Base-by-base conservation (phyloP, 768 basidiomycete genomes). In the Mycena galericulata region DNA sequence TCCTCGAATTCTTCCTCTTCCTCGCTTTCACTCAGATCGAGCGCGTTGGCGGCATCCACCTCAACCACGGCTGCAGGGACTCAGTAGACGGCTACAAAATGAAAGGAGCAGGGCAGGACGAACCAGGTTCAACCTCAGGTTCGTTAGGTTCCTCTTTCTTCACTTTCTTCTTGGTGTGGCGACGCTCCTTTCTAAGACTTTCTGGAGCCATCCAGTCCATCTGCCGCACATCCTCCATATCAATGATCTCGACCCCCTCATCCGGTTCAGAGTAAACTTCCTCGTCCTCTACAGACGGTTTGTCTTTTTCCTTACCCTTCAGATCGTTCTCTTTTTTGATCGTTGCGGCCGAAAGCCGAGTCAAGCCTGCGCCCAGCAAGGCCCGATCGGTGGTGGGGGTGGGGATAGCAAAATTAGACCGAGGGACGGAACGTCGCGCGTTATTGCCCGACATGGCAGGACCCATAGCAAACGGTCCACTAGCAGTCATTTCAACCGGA, bases 141-240 rank as follows among this genome's bases (percentile, higher is more conserved):
- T 57, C 69, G 40, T 34, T 7, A 26, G 32, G 50, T 18, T 53
- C 76, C 72, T 89, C 87, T 49, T 82, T 83, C 76, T 89, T 88
- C 14, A 80, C 76, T 68, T 73, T 74, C 66, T 78, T 82, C 59
- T 82, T 81, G 18, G 60, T 59, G 47, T 73, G 72, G 27, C 60
- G 68, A 20, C 77, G 83, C 60, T 89, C 87, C 70, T 82, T 89
- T 61, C 81, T 83, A 61, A 95, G 74, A 67, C 85, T 89, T 75
- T 95, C 93, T 1, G 94, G 94, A 10, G 94, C 94, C 90, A 94
- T 94, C 89, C 90, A 94, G 77, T 96, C 94, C 89, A 96, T 88
- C 68, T 89, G 82, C 56, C 86, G 80, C 32, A 96, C 89, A 65
- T 90, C 85, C 32, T 90, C 89, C 88, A 96, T 92, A 74, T 96